These are phyloP conservation scores for Simmondsia chinensis DNA, from an alignment of 148 eudicot genomes.

Conservation along the genomic window DNA sequence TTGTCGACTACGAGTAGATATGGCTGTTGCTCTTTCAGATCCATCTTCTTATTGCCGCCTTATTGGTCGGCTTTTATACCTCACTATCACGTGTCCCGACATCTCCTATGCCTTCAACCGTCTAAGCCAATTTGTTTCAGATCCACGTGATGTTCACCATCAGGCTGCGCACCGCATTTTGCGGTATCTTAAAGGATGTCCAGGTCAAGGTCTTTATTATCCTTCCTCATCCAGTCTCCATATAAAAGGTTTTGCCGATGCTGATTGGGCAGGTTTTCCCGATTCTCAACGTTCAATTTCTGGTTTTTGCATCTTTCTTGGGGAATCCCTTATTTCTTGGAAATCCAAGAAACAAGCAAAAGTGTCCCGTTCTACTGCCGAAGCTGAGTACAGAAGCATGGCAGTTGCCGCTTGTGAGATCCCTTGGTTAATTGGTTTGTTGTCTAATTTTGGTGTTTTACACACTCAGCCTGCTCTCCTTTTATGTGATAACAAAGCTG, in stretches of 20 bases:
- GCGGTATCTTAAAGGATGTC: not conserved
- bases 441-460: not conserved
- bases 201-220: not conserved
- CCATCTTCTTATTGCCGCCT: not conserved
- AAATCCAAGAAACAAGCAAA: not conserved
- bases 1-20: not conserved
- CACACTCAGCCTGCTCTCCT: not conserved
- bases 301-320: not conserved
- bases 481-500: constrained; percentile 3
- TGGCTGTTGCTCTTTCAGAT: not conserved
- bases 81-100: not conserved
- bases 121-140: not conserved
- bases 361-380: not conserved
- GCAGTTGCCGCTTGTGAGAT: not conserved
- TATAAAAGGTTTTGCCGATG: not conserved
- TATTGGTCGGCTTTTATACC: not conserved
- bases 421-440: not conserved
- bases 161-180: not conserved
- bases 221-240: not conserved
- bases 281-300: not conserved
- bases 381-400: constrained; percentile 1
- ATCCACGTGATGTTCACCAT: not conserved
- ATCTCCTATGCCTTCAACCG: not conserved
- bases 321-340: not conserved
- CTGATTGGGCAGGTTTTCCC: not conserved